Percentiles rank a stretch among this genome's conserved stretches.
phyloP scores from a whole-genome alignment of 1,284 basidiomycete species.

The Tetrapyrgos nigripes region DNA sequence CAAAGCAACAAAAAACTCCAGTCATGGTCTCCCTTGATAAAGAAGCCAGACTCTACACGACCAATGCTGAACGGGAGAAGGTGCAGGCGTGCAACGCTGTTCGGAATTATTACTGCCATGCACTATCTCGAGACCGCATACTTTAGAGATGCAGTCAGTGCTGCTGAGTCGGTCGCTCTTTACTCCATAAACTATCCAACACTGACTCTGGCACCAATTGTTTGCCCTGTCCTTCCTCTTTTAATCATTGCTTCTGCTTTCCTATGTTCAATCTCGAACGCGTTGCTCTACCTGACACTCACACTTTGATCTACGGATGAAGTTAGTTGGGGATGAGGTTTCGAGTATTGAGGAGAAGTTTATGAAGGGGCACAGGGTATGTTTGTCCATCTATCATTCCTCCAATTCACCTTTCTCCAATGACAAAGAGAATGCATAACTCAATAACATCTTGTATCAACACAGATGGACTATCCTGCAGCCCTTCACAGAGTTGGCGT shows the following conservation, averaged over 20 bases:
- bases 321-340: slow-evolving; percentile 88
- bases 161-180: slow-evolving; percentile 78
- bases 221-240: too few species aligned
- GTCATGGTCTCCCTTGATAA: slow-evolving; percentile 88
- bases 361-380: slow-evolving; percentile 88
- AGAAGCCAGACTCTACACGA: slow-evolving; percentile 90
- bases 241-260: too few species aligned
- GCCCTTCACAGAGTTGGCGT: slow-evolving; percentile 93
- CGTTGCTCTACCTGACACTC: too few species aligned
- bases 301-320: too few species aligned
- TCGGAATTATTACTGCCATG: slow-evolving; percentile 89
- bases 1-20: too few species aligned
- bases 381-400: too few species aligned
- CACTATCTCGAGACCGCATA: slow-evolving; percentile 97
- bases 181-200: too few species aligned
- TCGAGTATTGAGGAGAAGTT: slow-evolving; percentile 87
- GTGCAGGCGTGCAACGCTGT: slow-evolving; percentile 92
- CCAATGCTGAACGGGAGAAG: slow-evolving; percentile 89
- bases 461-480: slow-evolving; percentile 93
- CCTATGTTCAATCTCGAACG: too few species aligned
- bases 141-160: slow-evolving; percentile 90
- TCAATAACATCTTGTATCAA: not conserved
- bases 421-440: too few species aligned
- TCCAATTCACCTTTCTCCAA: slow-evolving; percentile 3
- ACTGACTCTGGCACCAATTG: too few species aligned